Evolutionary conservation across 257 asterid genomes (phyloP).

Genomic region (Misopates orontium): DNA sequence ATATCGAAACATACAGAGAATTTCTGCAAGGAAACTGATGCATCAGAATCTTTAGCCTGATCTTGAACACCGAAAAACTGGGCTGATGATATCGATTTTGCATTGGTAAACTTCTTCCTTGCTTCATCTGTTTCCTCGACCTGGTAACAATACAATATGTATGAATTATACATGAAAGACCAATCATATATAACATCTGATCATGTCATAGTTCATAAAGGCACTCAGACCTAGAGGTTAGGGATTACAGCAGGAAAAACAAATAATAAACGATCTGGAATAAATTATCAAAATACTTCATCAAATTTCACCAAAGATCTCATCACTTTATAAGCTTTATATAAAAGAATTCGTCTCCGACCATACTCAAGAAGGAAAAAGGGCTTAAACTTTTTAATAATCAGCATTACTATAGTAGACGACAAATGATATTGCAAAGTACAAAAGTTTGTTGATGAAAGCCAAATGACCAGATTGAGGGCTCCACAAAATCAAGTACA

Average conservation of each 20-base stretch:
- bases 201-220: not conserved
- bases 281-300: too few relatives aligned
- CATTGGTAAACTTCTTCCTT: slow-evolving; percentile 93
- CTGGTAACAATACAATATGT: slow-evolving; percentile 41
- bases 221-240: not conserved
- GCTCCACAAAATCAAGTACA: too few relatives aligned
- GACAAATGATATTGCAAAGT: too few relatives aligned
- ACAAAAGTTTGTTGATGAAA: too few relatives aligned
- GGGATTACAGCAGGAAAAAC: slow-evolving; percentile 3
- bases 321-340: too few relatives aligned
- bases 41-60: slow-evolving; percentile 56
- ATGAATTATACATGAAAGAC: slow-evolving; percentile 9
- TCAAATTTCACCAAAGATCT: too few relatives aligned
- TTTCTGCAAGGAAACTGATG: slow-evolving; percentile 80
- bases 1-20: slow-evolving; percentile 63
- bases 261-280: not conserved
- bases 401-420: too few relatives aligned
- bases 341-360: not conserved
- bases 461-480: too few relatives aligned
- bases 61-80: slow-evolving; percentile 77
- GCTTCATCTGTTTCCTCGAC: slow-evolving; percentile 97
- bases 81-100: slow-evolving; percentile 97
- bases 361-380: too few relatives aligned
- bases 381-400: too few relatives aligned
- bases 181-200: not conserved